Percentiles rank a stretch among this genome's conserved stretches.
Conservation (phyloP, 176 grass and related monocot species). For the Metroxylon sagu region DNA sequence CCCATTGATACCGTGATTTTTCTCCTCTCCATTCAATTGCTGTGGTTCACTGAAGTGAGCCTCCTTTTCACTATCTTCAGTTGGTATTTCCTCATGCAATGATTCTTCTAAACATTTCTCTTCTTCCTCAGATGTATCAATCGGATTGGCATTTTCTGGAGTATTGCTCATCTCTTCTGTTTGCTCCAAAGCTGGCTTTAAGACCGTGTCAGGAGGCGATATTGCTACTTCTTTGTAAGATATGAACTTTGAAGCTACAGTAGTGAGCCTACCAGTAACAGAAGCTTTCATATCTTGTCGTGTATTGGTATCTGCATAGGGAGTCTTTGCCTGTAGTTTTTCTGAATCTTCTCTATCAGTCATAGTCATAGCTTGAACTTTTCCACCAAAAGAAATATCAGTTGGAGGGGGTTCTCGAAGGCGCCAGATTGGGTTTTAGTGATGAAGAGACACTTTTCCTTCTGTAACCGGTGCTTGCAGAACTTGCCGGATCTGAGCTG, state of each 20-base stretch:
- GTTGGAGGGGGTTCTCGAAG: constrained; percentile 17
- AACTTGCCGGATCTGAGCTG: constrained; percentile 29
- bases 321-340: constrained; percentile 25
- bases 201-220: constrained; percentile 64
- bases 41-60: constrained; percentile 29
- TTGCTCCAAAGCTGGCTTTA: constrained; percentile 62
- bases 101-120: constrained; percentile 39
- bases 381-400: constrained; percentile 30
- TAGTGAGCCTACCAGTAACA: constrained; percentile 32
- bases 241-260: constrained; percentile 62
- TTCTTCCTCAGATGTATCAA: constrained; percentile 37
- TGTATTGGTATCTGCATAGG: constrained; percentile 10
- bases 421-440: constrained; percentile 26
- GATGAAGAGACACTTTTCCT: constrained; percentile 18
- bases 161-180: constrained; percentile 24
- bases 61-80: constrained; percentile 36
- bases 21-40: constrained; percentile 18
- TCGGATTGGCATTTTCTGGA: constrained; percentile 24
- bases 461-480: constrained; percentile 21
- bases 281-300: constrained; percentile 21
- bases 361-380: constrained; percentile 27
- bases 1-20: constrained; percentile 39
- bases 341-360: constrained; percentile 23
- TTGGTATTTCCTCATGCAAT: constrained; percentile 31
- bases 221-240: constrained; percentile 97